Evolutionary conservation across 2,329 filamentous ascomycete genomes (phyloP).

Genomic region (Dendrostoma leiphaemia): DNA sequence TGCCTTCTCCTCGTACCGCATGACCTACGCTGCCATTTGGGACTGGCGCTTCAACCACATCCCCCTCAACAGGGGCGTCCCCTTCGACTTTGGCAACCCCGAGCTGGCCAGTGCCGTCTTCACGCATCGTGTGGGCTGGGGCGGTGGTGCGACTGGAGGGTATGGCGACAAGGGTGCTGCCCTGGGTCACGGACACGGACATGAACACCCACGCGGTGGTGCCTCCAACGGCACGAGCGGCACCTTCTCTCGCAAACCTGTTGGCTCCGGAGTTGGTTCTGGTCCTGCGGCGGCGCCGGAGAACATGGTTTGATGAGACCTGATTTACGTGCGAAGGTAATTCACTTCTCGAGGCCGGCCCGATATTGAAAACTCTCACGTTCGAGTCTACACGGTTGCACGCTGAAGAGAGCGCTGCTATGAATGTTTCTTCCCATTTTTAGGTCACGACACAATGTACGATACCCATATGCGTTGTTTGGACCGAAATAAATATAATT

Average conservation of each 20-base stretch:
- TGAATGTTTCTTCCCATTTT: too few relatives aligned
- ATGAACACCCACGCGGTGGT: not conserved
- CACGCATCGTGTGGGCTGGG: conserved; percentile 27
- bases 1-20: conserved; percentile 62
- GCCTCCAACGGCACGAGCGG: not conserved
- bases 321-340: not conserved
- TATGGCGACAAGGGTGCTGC: not conserved
- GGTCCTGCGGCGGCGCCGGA: not conserved
- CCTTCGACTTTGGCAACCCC: conserved; percentile 29
- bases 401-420: too few relatives aligned
- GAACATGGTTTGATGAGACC: conserved; percentile 6
- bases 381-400: too few relatives aligned
- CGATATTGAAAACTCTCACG: too few relatives aligned
- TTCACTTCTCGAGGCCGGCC: too few relatives aligned
- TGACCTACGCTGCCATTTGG: conserved; percentile 66
- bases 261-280: not conserved
- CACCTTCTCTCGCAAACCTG: conserved; percentile 14
- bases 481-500: too few relatives aligned
- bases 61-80: conserved; percentile 46
- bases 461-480: too few relatives aligned
- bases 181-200: not conserved
- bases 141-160: not conserved
- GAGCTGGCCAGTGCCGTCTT: conserved; percentile 25
- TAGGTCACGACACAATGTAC: too few relatives aligned
- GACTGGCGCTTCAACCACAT: conserved; percentile 69